Evolutionary conservation across 1,139 yeast genomes (phyloP).

Genomic region (Blastobotrys serpentis): DNA sequence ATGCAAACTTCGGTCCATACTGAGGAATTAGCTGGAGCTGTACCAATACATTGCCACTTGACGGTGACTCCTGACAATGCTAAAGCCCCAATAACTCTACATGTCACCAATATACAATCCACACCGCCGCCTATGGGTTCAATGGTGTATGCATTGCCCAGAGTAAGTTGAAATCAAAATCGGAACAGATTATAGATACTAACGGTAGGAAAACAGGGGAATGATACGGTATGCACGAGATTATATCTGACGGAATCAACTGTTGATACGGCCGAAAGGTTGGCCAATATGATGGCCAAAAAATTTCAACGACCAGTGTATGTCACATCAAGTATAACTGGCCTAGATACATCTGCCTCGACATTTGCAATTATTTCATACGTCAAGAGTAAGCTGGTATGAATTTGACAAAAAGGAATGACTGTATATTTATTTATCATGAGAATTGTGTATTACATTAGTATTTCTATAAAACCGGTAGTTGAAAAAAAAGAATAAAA

Average conservation of each 20-base stretch:
- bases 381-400: slow-evolving; percentile 5
- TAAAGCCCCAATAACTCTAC: slow-evolving; percentile 15
- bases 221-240: slow-evolving; percentile 18
- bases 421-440: background rate
- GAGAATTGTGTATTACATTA: slow-evolving; percentile 7
- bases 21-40: slow-evolving; percentile 13
- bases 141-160: slow-evolving; percentile 25
- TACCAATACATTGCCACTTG: slow-evolving; percentile 11
- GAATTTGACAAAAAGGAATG: background rate
- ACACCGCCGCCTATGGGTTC: slow-evolving; percentile 27
- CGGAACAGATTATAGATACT: background rate
- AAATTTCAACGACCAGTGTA: slow-evolving; percentile 23
- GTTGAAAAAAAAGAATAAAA: background rate
- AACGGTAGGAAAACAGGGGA: slow-evolving; percentile 5
- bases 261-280: slow-evolving; percentile 25
- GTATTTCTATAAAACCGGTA: slow-evolving; percentile 5
- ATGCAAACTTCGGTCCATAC: slow-evolving; percentile 10
- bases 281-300: slow-evolving; percentile 23
- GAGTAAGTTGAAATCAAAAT: background rate
- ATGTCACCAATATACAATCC: slow-evolving; percentile 9
- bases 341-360: slow-evolving; percentile 1
- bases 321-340: slow-evolving; percentile 19
- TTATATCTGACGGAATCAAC: slow-evolving; percentile 22
- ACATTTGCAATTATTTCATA: slow-evolving; percentile 1
- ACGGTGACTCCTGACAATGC: slow-evolving; percentile 8